phyloP scores from a whole-genome alignment of 2,329 filamentous ascomycete species.

The Talaromyces amestolkiae region DNA sequence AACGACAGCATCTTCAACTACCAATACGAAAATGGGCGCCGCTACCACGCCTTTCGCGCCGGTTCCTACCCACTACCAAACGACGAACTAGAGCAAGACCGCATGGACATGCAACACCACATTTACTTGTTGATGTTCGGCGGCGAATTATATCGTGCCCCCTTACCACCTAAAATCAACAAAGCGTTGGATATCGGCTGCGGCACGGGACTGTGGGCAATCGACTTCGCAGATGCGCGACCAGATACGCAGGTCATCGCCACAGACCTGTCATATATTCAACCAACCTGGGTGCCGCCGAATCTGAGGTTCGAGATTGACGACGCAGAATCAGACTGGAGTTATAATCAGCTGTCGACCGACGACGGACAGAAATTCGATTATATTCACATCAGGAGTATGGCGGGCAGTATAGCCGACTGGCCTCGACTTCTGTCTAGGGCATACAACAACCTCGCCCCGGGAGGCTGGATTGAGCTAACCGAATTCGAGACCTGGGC shows the following conservation, averaged over 20 bases:
- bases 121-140: slow-evolving; percentile 18
- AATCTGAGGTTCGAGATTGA: slow-evolving; percentile 24
- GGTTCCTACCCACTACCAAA: slow-evolving; percentile 25
- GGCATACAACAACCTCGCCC: slow-evolving; percentile 27
- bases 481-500: slow-evolving; percentile 32
- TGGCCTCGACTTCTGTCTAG: slow-evolving; percentile 29
- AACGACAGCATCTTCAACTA: slow-evolving; percentile 19
- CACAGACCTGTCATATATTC: slow-evolving; percentile 26
- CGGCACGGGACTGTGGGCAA: slow-evolving; percentile 20
- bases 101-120: slow-evolving; percentile 24
- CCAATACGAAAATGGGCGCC: slow-evolving; percentile 22
- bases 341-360: slow-evolving; percentile 21
- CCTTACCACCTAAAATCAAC: slow-evolving; percentile 3
- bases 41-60: slow-evolving; percentile 25
- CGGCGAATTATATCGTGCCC: slow-evolving; percentile 19
- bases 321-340: slow-evolving; percentile 29
- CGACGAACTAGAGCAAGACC: slow-evolving; percentile 27
- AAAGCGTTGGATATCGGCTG: slow-evolving; percentile 19
- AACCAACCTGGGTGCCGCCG: slow-evolving; percentile 19
- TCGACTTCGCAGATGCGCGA: slow-evolving; percentile 21
- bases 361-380: slow-evolving; percentile 23
- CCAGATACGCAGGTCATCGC: slow-evolving; percentile 20
- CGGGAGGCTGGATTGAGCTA: slow-evolving; percentile 32
- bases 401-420: slow-evolving; percentile 30
- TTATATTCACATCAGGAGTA: slow-evolving; percentile 30